Conservation (phyloP, 2,329 filamentous ascomycete species). For the Lomentospora prolificans region DNA sequence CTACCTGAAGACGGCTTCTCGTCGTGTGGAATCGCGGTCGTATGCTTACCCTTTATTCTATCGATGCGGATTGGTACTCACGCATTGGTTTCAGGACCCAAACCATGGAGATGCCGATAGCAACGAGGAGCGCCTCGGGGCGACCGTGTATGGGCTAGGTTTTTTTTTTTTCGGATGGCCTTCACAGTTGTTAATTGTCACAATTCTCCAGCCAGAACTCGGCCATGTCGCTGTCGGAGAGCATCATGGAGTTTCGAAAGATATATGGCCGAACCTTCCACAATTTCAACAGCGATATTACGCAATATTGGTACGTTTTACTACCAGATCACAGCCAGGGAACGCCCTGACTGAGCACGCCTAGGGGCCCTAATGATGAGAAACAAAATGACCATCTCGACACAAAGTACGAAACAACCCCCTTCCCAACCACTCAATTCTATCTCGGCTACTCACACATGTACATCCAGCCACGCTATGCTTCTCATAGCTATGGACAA, state of each 20-base stretch:
- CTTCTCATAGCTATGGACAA: slow-evolving; percentile 15
- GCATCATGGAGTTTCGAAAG: slow-evolving; percentile 19
- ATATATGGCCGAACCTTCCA: slow-evolving; percentile 19
- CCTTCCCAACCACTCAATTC: background rate
- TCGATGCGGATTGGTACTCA: too few species aligned
- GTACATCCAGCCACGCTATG: slow-evolving; percentile 14
- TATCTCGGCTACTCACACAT: background rate
- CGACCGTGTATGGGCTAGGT: too few species aligned
- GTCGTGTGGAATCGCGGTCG: too few species aligned
- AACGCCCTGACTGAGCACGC: too few species aligned
- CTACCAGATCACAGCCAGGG: background rate
- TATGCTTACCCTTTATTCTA: too few species aligned
- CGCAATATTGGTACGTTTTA: slow-evolving; percentile 13
- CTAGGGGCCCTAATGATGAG: slow-evolving; percentile 11
- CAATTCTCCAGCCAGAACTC: slow-evolving; percentile 13
- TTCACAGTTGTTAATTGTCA: too few species aligned
- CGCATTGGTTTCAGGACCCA: background rate
- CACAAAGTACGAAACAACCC: slow-evolving; percentile 12
- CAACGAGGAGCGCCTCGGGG: background rate
- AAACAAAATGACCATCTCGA: slow-evolving; percentile 13
- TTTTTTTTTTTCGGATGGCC: too few species aligned
- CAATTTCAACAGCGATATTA: slow-evolving; percentile 15
- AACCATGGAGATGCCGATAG: background rate
- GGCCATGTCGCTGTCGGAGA: slow-evolving; percentile 21
- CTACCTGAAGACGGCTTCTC: too few species aligned